These are phyloP conservation scores for Solanum etuberosum DNA, from an alignment of 257 asterid species.

Conservation along the genomic window DNA sequence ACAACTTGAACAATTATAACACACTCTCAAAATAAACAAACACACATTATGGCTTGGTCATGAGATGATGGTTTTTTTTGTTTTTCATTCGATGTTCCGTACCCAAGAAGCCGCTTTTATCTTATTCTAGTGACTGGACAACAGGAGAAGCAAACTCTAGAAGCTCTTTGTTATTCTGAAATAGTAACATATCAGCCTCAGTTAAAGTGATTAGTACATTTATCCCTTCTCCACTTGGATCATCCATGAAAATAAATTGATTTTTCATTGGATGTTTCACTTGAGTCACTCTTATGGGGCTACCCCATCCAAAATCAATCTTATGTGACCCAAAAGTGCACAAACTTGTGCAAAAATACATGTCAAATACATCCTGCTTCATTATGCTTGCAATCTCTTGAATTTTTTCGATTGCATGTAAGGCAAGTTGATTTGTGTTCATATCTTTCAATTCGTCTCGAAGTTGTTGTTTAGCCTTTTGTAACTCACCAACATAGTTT, in stretches of 20 bases:
- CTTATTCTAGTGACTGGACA: not conserved
- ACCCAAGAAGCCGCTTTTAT: too few species aligned
- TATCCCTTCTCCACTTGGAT: not conserved
- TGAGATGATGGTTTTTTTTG: too few species aligned
- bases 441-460: not conserved
- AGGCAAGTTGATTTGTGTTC: not conserved
- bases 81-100: too few species aligned
- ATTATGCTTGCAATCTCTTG: not conserved
- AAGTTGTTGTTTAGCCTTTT: not conserved
- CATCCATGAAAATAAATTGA: not conserved
- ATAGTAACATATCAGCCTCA: not conserved
- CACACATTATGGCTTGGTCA: too few species aligned
- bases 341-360: not conserved
- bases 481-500: not conserved
- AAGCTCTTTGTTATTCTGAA: not conserved
- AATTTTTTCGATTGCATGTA: not conserved
- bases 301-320: not conserved
- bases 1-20: too few species aligned
- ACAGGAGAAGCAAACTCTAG: not conserved
- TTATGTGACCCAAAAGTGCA: not conserved
- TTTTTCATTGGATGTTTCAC: not conserved
- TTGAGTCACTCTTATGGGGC: not conserved
- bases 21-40: too few species aligned
- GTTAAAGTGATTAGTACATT: not conserved
- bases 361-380: not conserved